Percentiles rank a stretch among this genome's conserved stretches.
Evolutionary conservation across 1,139 yeast species (phyloP).

Genomic region (Candida glucosophila): DNA sequence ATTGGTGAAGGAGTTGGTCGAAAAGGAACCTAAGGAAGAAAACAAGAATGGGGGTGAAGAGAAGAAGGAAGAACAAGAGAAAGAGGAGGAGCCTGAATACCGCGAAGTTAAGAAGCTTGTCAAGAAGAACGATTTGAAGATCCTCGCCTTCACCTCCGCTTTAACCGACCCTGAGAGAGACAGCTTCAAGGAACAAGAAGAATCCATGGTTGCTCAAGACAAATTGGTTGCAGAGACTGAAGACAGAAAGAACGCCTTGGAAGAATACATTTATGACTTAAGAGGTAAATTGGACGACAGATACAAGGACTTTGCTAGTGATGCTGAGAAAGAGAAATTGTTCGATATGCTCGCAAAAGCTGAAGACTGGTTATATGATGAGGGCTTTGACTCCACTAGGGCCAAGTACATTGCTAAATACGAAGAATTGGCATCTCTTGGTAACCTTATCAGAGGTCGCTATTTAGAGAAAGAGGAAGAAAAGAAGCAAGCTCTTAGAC

Average conservation of each 20-base stretch:
- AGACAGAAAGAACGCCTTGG: slow-evolving; percentile 96
- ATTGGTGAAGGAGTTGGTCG: slow-evolving; percentile 74
- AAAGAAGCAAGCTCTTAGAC: slow-evolving; percentile 80
- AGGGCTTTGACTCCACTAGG: slow-evolving; percentile 92
- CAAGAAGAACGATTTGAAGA: slow-evolving; percentile 72
- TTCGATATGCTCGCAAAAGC: slow-evolving; percentile 68
- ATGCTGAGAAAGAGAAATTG: slow-evolving; percentile 79
- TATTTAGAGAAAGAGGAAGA: slow-evolving; percentile 92
- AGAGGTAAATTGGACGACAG: slow-evolving; percentile 95
- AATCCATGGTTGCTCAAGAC: slow-evolving; percentile 78
- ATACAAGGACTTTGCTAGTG: slow-evolving; percentile 82
- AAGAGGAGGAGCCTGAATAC: slow-evolving; percentile 74
- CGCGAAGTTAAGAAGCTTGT: slow-evolving; percentile 89
- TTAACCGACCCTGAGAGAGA: slow-evolving; percentile 53
- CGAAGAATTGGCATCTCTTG: slow-evolving; percentile 92
- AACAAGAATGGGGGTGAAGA: slow-evolving; percentile 37
- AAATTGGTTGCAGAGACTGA: slow-evolving; percentile 97
- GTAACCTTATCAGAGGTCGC: slow-evolving; percentile 94
- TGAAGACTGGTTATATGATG: slow-evolving; percentile 98
- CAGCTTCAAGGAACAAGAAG: slow-evolving; percentile 70
- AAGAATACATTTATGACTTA: slow-evolving; percentile 95
- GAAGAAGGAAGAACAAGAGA: slow-evolving; percentile 22
- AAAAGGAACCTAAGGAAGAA: slow-evolving; percentile 46
- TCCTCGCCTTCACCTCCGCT: slow-evolving; percentile 55
- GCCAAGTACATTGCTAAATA: slow-evolving; percentile 96